Evolutionary conservation across 768 basidiomycete species (phyloP).

Genomic region (Psilocybe cubensis): DNA sequence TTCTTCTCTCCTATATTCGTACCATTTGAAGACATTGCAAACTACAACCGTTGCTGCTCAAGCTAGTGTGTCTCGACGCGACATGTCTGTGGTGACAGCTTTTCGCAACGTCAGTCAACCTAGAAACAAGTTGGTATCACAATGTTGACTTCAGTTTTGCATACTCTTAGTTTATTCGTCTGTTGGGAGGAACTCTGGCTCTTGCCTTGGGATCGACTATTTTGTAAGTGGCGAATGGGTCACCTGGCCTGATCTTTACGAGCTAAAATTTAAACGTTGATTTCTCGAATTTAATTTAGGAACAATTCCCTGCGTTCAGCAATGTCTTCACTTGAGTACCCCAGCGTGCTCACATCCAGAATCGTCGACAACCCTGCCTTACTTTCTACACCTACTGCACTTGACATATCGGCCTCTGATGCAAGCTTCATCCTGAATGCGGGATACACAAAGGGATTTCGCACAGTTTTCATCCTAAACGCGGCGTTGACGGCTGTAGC

Average conservation of each 20-base stretch:
- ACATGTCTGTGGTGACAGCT: constrained; percentile 80
- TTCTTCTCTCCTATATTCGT: neutral
- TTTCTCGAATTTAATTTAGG: constrained; percentile 19
- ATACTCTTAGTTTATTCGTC: constrained; percentile 72
- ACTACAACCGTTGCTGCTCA: constrained; percentile 76
- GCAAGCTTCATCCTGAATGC: constrained; percentile 46
- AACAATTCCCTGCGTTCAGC: constrained; percentile 52
- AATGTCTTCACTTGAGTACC: constrained; percentile 41
- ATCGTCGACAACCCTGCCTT: constrained; percentile 54
- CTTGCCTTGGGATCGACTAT: constrained; percentile 66
- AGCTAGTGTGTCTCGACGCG: constrained; percentile 67
- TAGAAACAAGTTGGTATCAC: no score
- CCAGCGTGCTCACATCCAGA: constrained; percentile 38
- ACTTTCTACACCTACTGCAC: constrained; percentile 30
- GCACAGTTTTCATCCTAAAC: constrained; percentile 62
- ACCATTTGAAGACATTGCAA: constrained; percentile 49
- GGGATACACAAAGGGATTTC: constrained; percentile 62
- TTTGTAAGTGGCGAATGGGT: no score
- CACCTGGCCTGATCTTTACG: neutral
- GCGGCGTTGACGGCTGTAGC: constrained; percentile 57
- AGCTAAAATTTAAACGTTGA: neutral
- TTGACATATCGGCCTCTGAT: constrained; percentile 39
- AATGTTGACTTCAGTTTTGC: no score
- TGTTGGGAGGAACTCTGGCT: constrained; percentile 71
- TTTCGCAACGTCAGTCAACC: constrained; percentile 54